These are phyloP conservation scores for Mycena epipterygia DNA, from an alignment of 768 basidiomycete genomes.

Conservation along the genomic window DNA sequence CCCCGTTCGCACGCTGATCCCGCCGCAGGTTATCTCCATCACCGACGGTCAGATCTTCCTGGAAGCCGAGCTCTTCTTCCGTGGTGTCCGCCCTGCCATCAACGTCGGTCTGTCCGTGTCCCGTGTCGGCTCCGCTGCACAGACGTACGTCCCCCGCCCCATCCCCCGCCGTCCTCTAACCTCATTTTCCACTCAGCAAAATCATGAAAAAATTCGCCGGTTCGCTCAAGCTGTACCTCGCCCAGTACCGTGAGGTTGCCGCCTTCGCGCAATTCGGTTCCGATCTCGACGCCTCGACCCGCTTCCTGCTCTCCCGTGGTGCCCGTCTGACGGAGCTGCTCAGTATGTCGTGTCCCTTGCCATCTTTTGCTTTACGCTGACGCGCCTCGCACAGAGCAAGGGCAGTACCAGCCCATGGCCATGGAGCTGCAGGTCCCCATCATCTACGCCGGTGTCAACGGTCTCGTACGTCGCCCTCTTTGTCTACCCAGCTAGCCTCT, in stretches of 20 bases:
- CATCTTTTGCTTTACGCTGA: slow-evolving; percentile 27
- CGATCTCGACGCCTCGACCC: slow-evolving; percentile 99
- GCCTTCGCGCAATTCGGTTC: slow-evolving; percentile 99
- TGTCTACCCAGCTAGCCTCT: background rate
- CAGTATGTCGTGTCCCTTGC: slow-evolving; percentile 62
- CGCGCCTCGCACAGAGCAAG: slow-evolving; percentile 79
- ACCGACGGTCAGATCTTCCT: slow-evolving; percentile 99
- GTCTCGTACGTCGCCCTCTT: slow-evolving; percentile 75
- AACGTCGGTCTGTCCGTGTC: slow-evolving; percentile 99
- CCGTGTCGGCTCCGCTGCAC: slow-evolving; percentile 99
- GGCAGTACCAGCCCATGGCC: slow-evolving; percentile 95
- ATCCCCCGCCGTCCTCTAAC: background rate
- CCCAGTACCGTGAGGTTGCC: slow-evolving; percentile 99
- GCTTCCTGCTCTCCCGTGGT: slow-evolving; percentile 98
- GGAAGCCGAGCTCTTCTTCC: slow-evolving; percentile 99
- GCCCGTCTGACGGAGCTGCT: slow-evolving; percentile 97
- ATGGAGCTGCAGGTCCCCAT: slow-evolving; percentile 98
- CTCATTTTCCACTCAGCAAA: slow-evolving; percentile 65
- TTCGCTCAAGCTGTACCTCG: slow-evolving; percentile 99
- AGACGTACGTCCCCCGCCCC: slow-evolving; percentile 79
- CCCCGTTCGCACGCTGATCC: background rate
- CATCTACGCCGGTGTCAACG: slow-evolving; percentile 99
- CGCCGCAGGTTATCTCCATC: slow-evolving; percentile 93
- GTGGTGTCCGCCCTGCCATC: slow-evolving; percentile 99
- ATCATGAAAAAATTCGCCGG: slow-evolving; percentile 99